phyloP scores from a whole-genome alignment of 805 yeast species.

The Debaryomyces tyrocola region DNA sequence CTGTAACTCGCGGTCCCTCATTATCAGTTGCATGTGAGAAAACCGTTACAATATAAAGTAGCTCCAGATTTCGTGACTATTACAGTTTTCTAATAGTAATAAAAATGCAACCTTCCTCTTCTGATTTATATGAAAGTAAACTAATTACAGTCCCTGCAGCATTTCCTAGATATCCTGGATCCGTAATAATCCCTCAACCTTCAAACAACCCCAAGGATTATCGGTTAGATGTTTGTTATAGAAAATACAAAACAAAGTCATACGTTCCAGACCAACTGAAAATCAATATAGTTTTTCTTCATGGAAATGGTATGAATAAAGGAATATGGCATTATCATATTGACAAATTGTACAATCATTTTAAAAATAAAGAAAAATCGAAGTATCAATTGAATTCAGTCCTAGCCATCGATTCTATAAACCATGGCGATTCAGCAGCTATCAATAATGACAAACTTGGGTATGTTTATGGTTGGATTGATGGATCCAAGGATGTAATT shows the following conservation, averaged over 20 bases:
- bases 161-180: background rate
- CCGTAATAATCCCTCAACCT: background rate
- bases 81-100: too few relatives aligned
- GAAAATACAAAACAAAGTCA: constrained; percentile 26
- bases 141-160: background rate
- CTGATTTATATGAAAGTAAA: background rate
- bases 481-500: constrained; percentile 10
- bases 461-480: constrained; percentile 9
- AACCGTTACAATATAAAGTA: too few relatives aligned
- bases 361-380: background rate
- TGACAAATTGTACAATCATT: constrained; percentile 8
- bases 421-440: constrained; percentile 12
- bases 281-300: constrained; percentile 11
- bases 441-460: constrained; percentile 10
- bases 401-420: constrained; percentile 10
- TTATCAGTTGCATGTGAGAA: too few relatives aligned
- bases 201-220: background rate
- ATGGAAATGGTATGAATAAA: constrained; percentile 18
- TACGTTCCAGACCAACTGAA: constrained; percentile 8
- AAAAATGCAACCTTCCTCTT: background rate
- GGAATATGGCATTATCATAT: constrained; percentile 15
- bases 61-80: too few relatives aligned
- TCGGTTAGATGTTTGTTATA: constrained; percentile 29
- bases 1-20: too few relatives aligned
- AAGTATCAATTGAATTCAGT: constrained; percentile 13